Conservation (phyloP, 208 protist species). For the Leishmania tarentolae region DNA sequence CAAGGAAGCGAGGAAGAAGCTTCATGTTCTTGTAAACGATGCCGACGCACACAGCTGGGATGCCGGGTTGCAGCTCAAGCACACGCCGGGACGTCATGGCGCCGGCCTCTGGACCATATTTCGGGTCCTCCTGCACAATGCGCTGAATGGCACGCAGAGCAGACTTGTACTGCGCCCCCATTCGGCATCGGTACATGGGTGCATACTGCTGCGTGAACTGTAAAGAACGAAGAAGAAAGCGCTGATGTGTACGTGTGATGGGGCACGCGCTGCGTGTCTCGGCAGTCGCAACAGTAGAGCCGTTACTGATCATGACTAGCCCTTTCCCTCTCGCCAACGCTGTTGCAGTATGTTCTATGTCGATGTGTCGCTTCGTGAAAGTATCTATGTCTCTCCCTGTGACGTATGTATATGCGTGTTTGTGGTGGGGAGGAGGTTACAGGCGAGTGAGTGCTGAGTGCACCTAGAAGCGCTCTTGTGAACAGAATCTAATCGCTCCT, state of each 20-base stretch:
- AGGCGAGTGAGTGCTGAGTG: neutral
- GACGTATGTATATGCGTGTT: neutral
- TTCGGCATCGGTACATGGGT: constrained; percentile 78
- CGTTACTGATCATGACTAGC: neutral
- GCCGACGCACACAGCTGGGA: constrained; percentile 68
- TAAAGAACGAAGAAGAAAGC: constrained; percentile 76
- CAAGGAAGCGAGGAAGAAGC: constrained; percentile 80
- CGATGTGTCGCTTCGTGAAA: neutral
- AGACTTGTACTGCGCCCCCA: constrained; percentile 49
- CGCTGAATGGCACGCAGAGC: constrained; percentile 45
- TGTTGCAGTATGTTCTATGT: neutral
- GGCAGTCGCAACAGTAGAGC: neutral
- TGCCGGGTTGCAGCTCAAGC: constrained; percentile 66
- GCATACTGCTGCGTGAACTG: constrained; percentile 88
- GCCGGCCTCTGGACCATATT: neutral
- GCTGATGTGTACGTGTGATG: constrained; percentile 75
- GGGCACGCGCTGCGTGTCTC: constrained; percentile 54
- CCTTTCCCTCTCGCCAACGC: neutral
- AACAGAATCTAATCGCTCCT: neutral
- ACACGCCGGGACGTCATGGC: constrained; percentile 36
- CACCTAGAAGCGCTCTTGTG: neutral
- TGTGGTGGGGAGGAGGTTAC: neutral
- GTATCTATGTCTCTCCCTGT: neutral
- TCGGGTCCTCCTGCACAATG: constrained; percentile 14
- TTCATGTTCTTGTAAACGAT: constrained; percentile 93